Conservation (phyloP, 2,329 filamentous ascomycete species). For the Thielaviopsis ethacetica region DNA sequence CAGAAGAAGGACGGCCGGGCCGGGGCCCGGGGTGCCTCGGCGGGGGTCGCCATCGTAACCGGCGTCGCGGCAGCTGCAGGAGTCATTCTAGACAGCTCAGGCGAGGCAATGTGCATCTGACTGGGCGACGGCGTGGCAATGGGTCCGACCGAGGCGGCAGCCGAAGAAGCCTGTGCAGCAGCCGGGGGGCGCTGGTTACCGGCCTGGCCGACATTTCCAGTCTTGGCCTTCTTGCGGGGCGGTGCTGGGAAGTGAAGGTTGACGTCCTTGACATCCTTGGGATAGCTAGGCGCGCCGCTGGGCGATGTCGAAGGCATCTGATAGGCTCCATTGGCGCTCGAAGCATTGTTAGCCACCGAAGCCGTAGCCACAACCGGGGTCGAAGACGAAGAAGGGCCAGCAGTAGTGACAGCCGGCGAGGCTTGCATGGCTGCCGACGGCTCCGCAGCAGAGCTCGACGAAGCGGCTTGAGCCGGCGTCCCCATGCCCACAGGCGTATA, state of each 20-base stretch:
- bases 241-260: slow-evolving; percentile 34
- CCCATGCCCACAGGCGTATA: neutral
- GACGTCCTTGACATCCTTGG: slow-evolving; percentile 28
- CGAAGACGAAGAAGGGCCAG: neutral
- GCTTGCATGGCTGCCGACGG: no score
- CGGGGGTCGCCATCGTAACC: neutral
- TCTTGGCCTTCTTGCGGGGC: slow-evolving; percentile 38
- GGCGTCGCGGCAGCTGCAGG: slow-evolving; percentile 11
- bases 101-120: slow-evolving; percentile 1
- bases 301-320: slow-evolving; percentile 30
- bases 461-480: neutral
- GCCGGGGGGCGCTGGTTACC: neutral
- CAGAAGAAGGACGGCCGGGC: slow-evolving; percentile 32
- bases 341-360: neutral
- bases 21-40: slow-evolving; percentile 16
- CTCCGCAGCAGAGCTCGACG: neutral
- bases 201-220: neutral
- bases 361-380: neutral
- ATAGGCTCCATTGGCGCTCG: neutral
- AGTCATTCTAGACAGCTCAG: slow-evolving; percentile 11
- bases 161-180: neutral
- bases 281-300: slow-evolving; percentile 40
- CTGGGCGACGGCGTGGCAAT: slow-evolving; percentile 3
- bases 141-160: neutral
- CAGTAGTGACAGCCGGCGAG: neutral